phyloP scores from a whole-genome alignment of 2,329 filamentous ascomycete species.

The Polytolypa hystricis region DNA sequence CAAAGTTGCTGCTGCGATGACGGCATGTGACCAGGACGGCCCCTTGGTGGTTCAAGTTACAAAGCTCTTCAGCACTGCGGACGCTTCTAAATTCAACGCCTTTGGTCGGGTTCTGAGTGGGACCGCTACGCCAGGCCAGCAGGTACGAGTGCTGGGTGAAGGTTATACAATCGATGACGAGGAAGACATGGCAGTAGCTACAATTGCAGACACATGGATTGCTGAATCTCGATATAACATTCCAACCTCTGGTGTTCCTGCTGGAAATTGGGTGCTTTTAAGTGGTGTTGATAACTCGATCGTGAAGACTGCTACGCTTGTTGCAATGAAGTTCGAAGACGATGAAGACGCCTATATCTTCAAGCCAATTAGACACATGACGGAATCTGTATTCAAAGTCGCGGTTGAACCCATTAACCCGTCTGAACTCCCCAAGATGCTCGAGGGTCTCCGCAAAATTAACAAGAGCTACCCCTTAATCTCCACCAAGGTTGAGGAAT shows the following conservation, averaged over 20 bases:
- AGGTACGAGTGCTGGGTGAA: constrained; percentile 86
- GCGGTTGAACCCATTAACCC: constrained; percentile 97
- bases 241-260: constrained; percentile 79
- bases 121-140: constrained; percentile 67
- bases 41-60: constrained; percentile 86
- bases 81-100: constrained; percentile 83
- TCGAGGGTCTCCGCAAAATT: constrained; percentile 89
- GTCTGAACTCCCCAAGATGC: constrained; percentile 95
- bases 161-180: constrained; percentile 94
- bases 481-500: constrained; percentile 95
- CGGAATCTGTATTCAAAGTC: constrained; percentile 94
- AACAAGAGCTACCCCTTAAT: constrained; percentile 97
- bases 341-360: constrained; percentile 94
- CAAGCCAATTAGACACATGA: constrained; percentile 84
- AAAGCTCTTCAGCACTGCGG: constrained; percentile 80
- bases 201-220: constrained; percentile 77
- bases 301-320: constrained; percentile 88
- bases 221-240: constrained; percentile 90
- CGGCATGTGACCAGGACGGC: constrained; percentile 73
- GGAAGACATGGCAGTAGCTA: constrained; percentile 88
- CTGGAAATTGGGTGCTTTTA: constrained; percentile 86
- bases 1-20: constrained; percentile 69
- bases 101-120: constrained; percentile 91
- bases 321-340: constrained; percentile 67
- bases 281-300: constrained; percentile 95